Evolutionary conservation across 768 basidiomycete species (phyloP), one percentile per base, ranked within the genome.

Genomic region (Suillus bovinus): DNA sequence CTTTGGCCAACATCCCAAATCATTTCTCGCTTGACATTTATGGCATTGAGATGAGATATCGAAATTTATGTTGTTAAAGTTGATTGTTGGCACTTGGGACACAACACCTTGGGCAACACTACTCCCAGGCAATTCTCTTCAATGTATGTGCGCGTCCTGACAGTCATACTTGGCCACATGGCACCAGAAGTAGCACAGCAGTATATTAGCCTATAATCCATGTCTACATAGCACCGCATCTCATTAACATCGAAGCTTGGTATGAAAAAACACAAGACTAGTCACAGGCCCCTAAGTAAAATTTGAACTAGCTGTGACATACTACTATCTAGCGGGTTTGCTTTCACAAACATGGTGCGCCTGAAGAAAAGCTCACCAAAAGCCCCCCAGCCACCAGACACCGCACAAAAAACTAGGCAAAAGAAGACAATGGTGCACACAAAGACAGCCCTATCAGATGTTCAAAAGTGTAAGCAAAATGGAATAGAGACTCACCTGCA

Each of bases 401-500:
- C n/a, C n/a, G n/a, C n/a, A n/a, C n/a, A n/a, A n/a, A n/a, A n/a
- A n/a, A n/a, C n/a, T n/a, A n/a, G n/a, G n/a, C n/a, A n/a, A n/a
- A n/a, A n/a, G n/a, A n/a, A n/a, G n/a, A n/a, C n/a, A n/a, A n/a
- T n/a, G n/a, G n/a, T n/a, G n/a, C n/a, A n/a, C n/a, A n/a, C n/a
- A n/a, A 49, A 49, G 47, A 49, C 7, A 6, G 47, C 24, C 2
- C 4, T 49, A 2, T 6, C 7, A 27, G 47, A 49, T 9, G 47
- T 49, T 2, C 47, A 49, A 7, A 49, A 16, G 47, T 47, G 46
- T 47, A 47, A 64, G 39, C 24, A 64, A 42, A 38, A 36, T 3
- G 41, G 49, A 0, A 64, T 61, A 7, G 24, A 57, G 24, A 41
- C 55, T 42, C 49, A 61, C 63, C 55, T 64, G 5, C 39, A 24